Evolutionary conservation across 257 asterid species (phyloP).

Genomic region (Anisodus acutangulus): DNA sequence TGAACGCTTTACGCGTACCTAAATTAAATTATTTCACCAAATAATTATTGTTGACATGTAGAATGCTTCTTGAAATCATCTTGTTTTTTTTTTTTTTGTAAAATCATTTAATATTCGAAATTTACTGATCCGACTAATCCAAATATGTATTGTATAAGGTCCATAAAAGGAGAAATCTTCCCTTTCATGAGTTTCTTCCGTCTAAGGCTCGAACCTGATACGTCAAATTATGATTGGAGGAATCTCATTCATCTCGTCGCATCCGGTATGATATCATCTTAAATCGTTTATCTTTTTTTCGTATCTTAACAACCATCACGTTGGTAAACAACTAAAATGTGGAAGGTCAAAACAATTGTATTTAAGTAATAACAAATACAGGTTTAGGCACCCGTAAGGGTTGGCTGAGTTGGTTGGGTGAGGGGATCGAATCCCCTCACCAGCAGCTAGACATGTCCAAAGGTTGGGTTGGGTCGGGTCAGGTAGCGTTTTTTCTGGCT

Average conservation of each 20-base stretch:
- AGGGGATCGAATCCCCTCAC: no score
- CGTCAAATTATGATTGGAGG: not conserved
- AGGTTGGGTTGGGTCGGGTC: no score
- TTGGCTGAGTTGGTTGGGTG: no score
- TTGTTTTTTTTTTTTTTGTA: not conserved
- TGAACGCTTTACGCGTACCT: not conserved
- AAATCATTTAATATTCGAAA: not conserved
- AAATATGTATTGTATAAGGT: not conserved
- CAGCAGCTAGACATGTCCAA: no score
- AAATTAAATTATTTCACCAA: not conserved
- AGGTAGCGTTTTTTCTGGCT: no score
- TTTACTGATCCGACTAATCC: not conserved
- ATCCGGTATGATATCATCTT: not conserved
- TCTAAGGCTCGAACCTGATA: not conserved
- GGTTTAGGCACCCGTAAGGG: no score
- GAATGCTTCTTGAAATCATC: conserved; percentile 1
- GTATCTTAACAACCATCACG: not conserved
- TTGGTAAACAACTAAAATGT: not conserved
- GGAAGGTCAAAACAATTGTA: not conserved
- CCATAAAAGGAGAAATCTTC: not conserved
- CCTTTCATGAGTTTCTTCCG: not conserved
- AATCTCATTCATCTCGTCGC: not conserved
- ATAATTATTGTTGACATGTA: not conserved
- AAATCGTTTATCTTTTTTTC: not conserved
- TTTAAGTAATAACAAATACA: not conserved